Evolutionary conservation across 2,329 filamentous ascomycete genomes (phyloP).

Genomic region (Epichloe gansuensis): DNA sequence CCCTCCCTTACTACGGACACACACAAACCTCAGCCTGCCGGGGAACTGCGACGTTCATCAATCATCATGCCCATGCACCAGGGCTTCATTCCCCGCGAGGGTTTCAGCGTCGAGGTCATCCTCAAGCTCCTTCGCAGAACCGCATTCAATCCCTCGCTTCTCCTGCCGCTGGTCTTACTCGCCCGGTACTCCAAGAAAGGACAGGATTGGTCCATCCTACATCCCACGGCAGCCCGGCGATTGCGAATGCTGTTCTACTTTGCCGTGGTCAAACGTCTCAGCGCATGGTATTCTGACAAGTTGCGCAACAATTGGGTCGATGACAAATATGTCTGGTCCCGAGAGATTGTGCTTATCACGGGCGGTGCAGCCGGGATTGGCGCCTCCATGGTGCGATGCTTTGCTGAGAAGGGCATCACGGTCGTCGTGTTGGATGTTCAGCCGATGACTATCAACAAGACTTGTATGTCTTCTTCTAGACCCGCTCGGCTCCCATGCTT

Average conservation of each 20-base stretch:
- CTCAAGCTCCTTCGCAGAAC: constrained; percentile 45
- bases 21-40: no score
- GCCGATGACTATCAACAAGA: constrained; percentile 40
- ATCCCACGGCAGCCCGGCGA: constrained; percentile 37
- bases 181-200: constrained; percentile 53
- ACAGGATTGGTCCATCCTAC: constrained; percentile 38
- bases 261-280: constrained; percentile 16
- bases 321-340: constrained; percentile 48
- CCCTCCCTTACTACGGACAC: no score
- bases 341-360: constrained; percentile 61
- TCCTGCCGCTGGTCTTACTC: constrained; percentile 51
- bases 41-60: not conserved
- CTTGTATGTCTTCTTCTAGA: constrained; percentile 22
- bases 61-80: constrained; percentile 30
- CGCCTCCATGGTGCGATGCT: constrained; percentile 46
- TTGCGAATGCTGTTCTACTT: constrained; percentile 27
- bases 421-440: constrained; percentile 64
- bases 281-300: constrained; percentile 21
- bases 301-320: constrained; percentile 24
- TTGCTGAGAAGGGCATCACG: constrained; percentile 53
- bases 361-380: constrained; percentile 68
- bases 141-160: constrained; percentile 50
- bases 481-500: no score
- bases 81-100: constrained; percentile 42
- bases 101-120: constrained; percentile 49